Conservation (phyloP, 1,139 yeast genomes). For the Hyphopichia burtonii region DNA sequence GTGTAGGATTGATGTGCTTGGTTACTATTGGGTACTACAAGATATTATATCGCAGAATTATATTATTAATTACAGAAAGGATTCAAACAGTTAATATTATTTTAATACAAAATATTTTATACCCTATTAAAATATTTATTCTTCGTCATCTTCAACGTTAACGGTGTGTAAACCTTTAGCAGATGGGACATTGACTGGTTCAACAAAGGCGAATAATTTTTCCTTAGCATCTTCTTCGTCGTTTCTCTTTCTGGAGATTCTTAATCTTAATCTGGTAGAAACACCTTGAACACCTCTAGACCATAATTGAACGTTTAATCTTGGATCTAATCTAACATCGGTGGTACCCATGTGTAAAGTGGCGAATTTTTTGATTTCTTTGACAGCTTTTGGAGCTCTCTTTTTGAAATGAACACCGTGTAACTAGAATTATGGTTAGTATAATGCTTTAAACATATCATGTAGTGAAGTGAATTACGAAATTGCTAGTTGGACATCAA, state of each 20-base stretch:
- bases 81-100: neutral
- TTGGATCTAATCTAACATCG: slow-evolving; percentile 99
- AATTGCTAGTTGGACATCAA: too few relatives aligned
- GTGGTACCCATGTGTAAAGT: slow-evolving; percentile 98
- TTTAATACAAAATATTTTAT: neutral
- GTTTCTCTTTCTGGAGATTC: slow-evolving; percentile 99
- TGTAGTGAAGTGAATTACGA: too few relatives aligned
- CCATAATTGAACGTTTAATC: slow-evolving; percentile 98
- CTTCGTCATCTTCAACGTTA: slow-evolving; percentile 91
- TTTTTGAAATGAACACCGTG: slow-evolving; percentile 99
- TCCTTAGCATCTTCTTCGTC: slow-evolving; percentile 99
- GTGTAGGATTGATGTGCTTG: too few relatives aligned
- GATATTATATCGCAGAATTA: neutral
- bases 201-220: slow-evolving; percentile 97
- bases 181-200: slow-evolving; percentile 92
- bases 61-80: neutral
- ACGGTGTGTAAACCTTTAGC: slow-evolving; percentile 98
- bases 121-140: slow-evolving; percentile 31
- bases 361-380: slow-evolving; percentile 98
- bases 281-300: slow-evolving; percentile 99
- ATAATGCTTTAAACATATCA: slow-evolving; percentile 10
- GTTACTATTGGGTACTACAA: too few relatives aligned
- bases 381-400: slow-evolving; percentile 99
- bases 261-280: slow-evolving; percentile 96
- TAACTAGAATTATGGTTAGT: slow-evolving; percentile 61